Base-by-base conservation (phyloP, 345 rosid species). In the Eucalyptus microcorys region DNA sequence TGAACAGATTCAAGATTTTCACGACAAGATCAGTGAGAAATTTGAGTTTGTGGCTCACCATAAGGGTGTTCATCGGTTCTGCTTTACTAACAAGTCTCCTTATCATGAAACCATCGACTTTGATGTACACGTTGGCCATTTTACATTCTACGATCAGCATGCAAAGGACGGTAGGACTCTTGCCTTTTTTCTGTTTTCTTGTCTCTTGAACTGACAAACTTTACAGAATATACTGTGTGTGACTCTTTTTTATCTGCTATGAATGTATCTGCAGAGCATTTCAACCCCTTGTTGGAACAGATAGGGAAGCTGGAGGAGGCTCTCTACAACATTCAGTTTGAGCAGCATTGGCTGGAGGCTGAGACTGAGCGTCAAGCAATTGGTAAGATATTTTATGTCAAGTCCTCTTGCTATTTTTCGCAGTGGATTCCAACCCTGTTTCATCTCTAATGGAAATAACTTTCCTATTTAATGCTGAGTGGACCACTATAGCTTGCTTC, bases 281-380 rank as follows among this genome's bases (percentile, higher is more conserved):
- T 95, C 88, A 91, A 91, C 49, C 95, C 96, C 8, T 88, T 94
- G 91, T 87, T 94, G 87, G 94, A 96, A 30, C 94, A 96, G 87
- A 94, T 96, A 88, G 91, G 91, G 42, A 95, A 93, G 90, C 88
- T 96, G 55, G 96, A 96, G 90, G 95, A 95, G 88, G 96, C 98
- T 24, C 96, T 96, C 85, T 93, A 94, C 91, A 94, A 94, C 89
- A 92, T 96, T 87, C 97, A 94, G 85, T 96, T 96, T 8, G 98
- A 95, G 87, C 97, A 95, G 91, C 98, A 95, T 88, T 96, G 96
- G 96, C 93, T 96, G 27, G 96, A 93, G 91, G 96, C 96, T 59
- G 94, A 96, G 91, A 95, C 97, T 19, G 97, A 96, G 86, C 98
- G 96, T 50, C 97, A 95, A 91, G 93, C 96, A 50, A 90, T 93